These are phyloP conservation scores for Lycium ferocissimum DNA, from an alignment of 257 asterid genomes.

Conservation along the genomic window DNA sequence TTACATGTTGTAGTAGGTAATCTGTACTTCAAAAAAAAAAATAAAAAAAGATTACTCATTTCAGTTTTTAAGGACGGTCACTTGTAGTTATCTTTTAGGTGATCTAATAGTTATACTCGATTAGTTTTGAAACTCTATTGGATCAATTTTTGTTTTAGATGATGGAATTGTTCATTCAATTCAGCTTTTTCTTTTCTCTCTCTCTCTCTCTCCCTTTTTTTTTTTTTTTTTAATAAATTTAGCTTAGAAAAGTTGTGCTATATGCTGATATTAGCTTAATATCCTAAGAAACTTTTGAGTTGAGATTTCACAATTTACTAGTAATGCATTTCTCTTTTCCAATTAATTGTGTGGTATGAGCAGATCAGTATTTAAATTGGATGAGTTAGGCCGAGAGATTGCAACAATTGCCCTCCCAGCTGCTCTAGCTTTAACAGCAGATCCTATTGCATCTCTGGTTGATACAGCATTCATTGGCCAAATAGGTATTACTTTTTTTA, in stretches of 20 bases:
- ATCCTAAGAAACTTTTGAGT: background rate
- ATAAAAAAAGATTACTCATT: background rate
- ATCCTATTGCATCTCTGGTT: slow-evolving; percentile 83
- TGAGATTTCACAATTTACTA: background rate
- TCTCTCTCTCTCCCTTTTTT: no score
- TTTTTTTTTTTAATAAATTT: background rate
- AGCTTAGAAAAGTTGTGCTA: background rate
- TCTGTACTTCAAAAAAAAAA: background rate
- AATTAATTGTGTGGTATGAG: background rate
- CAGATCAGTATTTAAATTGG: slow-evolving; percentile 66
- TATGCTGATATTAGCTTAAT: background rate
- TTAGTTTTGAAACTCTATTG: background rate
- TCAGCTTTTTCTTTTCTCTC: no score
- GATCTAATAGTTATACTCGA: background rate
- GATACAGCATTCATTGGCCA: slow-evolving; percentile 87
- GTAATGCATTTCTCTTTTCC: background rate
- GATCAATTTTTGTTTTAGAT: background rate
- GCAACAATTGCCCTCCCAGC: slow-evolving; percentile 70
- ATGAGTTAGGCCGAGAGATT: slow-evolving; percentile 71
- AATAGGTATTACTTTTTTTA: slow-evolving; percentile 50
- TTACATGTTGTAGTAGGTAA: background rate
- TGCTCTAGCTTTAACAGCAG: slow-evolving; percentile 83
- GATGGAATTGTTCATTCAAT: background rate
- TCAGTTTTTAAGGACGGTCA: background rate
- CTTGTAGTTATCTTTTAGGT: background rate